Evolutionary conservation across 345 rosid species (phyloP), one percentile per base, ranked within the genome.

Genomic region (Litchi chinensis): DNA sequence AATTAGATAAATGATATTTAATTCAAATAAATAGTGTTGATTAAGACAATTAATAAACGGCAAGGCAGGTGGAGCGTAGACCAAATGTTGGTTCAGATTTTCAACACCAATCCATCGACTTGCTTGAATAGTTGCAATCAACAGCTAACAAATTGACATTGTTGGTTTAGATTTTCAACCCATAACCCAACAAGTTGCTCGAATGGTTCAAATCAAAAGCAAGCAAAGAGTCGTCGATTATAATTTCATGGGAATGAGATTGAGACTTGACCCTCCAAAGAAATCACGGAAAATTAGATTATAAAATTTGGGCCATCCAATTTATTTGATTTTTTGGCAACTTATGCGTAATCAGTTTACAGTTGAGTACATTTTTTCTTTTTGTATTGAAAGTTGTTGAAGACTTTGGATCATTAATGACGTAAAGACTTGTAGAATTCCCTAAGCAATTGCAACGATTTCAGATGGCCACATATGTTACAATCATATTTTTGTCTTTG

Each of bases 231-330:
- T 67, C 70, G 10, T 40, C 0, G 21, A 12, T 13, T 15, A 5
- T 44, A 24, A 63, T 41, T 50, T 50, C 56, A 50, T 43, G 60
- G 1, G 37, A 32, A 32, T 32, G 37, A 73, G 73, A 73, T 57
- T 6, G 59, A 72, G 76, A 76, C 74, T 0, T 46, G 37, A 56
- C 69, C 62, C 67, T 18, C 26, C 60, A 56, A 56, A 52, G 37
- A 16, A 16, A 65, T 13, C 73, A 76, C 69, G 40, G 16, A 37
- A 1, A 39, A 63, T 48, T 48, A 18, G 44, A 8, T 50, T 16
- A 19, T 41, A 60, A 39, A 57, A 5, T n/a, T 22, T 5, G 22
- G 52, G 64, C 62, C 50, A 43, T 44, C 41, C 62, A 67, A 8
- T 32, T 24, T 11, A 63, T 63, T 22, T 22, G 44, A 41, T 8